A percentile compares a stretch with the other conserved stretches of the same genome.
Evolutionary conservation across 1,139 yeast species (phyloP).

Genomic region (Scheffersomyces cryptocercus): DNA sequence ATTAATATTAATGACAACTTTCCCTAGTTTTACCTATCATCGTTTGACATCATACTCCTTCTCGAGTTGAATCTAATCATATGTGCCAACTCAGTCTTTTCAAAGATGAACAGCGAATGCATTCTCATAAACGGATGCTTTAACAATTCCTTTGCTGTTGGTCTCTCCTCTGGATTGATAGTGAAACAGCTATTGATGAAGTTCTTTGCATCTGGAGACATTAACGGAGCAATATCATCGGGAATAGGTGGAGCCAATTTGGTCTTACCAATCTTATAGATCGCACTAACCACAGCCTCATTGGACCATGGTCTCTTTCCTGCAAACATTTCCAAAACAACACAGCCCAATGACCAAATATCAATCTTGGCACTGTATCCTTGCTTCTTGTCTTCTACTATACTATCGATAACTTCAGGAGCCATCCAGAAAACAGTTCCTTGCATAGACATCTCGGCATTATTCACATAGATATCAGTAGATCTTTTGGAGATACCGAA

Average conservation of each 20-base stretch:
- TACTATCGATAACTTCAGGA: constrained; percentile 91
- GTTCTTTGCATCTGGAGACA: constrained; percentile 63
- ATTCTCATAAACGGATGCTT: constrained; percentile 60
- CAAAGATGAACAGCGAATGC: constrained; percentile 56
- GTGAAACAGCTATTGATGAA: constrained; percentile 80
- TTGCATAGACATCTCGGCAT: constrained; percentile 91
- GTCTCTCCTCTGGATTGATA: constrained; percentile 78
- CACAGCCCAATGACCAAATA: constrained; percentile 94
- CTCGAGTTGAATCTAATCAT: constrained; percentile 35
- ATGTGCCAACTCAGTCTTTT: constrained; percentile 61
- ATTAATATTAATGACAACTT: too few species aligned
- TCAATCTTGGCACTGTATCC: constrained; percentile 97
- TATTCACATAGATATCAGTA: constrained; percentile 82
- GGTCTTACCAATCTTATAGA: constrained; percentile 71
- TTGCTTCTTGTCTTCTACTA: constrained; percentile 72
- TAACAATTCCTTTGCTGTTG: constrained; percentile 76
- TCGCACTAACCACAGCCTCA: constrained; percentile 76
- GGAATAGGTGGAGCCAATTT: constrained; percentile 94
- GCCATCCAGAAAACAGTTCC: constrained; percentile 99
- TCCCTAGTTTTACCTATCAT: not conserved
- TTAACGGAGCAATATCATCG: constrained; percentile 68
- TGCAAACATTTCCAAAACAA: constrained; percentile 91
- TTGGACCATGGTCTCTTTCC: constrained; percentile 85
- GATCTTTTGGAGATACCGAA: constrained; percentile 94
- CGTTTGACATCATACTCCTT: constrained; percentile 16